Conservation (phyloP, 257 asterid genomes). For the Solanum commersonii region DNA sequence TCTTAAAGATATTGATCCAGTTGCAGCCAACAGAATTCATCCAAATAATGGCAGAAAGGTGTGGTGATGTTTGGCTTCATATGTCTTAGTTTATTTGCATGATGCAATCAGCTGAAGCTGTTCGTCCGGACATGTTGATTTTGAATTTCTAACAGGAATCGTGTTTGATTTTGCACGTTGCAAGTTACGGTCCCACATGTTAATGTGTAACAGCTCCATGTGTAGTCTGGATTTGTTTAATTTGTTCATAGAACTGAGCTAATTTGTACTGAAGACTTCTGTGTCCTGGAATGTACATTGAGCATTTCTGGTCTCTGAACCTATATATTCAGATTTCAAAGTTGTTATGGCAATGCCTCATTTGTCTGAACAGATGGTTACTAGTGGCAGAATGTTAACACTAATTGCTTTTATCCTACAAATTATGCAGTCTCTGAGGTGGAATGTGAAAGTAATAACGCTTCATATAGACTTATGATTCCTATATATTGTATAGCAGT, state of each 20-base stretch:
- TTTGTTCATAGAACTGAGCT: neutral
- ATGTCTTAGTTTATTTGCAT: neutral
- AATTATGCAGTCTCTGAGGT: neutral
- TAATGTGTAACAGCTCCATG: neutral
- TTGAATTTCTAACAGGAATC: neutral
- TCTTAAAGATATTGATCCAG: slow-evolving; percentile 72
- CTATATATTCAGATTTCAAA: neutral
- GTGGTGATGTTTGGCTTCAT: neutral
- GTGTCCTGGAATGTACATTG: neutral
- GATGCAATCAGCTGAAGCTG: neutral
- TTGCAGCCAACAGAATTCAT: slow-evolving; percentile 79
- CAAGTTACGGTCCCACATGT: neutral
- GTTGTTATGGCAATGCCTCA: neutral
- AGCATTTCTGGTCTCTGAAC: neutral
- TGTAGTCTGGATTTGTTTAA: neutral
- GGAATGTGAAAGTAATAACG: neutral
- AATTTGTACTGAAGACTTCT: neutral
- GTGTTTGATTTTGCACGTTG: neutral
- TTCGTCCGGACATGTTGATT: neutral
- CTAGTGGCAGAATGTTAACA: neutral
- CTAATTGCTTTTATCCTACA: neutral
- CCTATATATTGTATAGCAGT: neutral
- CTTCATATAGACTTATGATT: neutral
- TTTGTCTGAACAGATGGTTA: neutral
- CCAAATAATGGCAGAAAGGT: slow-evolving; percentile 95